Evolutionary conservation across 345 rosid genomes (phyloP).

Genomic region (Brassica incana): DNA sequence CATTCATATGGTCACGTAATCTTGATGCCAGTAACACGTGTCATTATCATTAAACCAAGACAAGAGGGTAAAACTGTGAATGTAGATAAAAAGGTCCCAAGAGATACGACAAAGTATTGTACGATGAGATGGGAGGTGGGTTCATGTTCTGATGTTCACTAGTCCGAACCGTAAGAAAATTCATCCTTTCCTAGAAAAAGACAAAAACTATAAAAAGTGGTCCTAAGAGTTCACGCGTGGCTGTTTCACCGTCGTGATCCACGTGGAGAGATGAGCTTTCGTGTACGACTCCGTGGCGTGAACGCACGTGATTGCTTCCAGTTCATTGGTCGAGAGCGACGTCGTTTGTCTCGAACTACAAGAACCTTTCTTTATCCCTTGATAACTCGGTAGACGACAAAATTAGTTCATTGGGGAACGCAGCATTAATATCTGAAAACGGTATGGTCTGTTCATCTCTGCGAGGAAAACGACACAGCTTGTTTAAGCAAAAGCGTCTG

Average conservation of each 20-base stretch:
- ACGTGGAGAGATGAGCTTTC: slow-evolving; percentile 35
- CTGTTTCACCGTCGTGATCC: background rate
- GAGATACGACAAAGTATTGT: slow-evolving; percentile 20
- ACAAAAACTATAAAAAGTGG: slow-evolving; percentile 23
- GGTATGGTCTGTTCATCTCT: slow-evolving; percentile 14
- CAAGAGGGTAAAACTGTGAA: slow-evolving; percentile 10
- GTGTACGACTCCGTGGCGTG: slow-evolving; percentile 40
- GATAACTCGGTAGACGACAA: slow-evolving; percentile 3
- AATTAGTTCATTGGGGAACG: slow-evolving; percentile 1
- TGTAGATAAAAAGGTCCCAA: background rate
- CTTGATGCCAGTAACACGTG: background rate
- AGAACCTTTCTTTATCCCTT: background rate
- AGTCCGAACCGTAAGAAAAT: background rate
- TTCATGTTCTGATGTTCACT: background rate
- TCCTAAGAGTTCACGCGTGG: slow-evolving; percentile 25
- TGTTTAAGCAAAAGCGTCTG: background rate
- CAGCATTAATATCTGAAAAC: slow-evolving; percentile 16
- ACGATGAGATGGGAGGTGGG: slow-evolving; percentile 27
- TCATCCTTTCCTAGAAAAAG: background rate
- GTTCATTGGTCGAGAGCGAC: slow-evolving; percentile 26
- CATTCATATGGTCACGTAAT: background rate
- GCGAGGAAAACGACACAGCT: background rate
- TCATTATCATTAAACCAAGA: background rate
- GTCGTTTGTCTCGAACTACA: slow-evolving; percentile 22
- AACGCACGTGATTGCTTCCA: slow-evolving; percentile 29